Evolutionary conservation across 208 protist species (phyloP), one percentile per base, ranked within the genome.

Genomic region (Phytomonas sp.): DNA sequence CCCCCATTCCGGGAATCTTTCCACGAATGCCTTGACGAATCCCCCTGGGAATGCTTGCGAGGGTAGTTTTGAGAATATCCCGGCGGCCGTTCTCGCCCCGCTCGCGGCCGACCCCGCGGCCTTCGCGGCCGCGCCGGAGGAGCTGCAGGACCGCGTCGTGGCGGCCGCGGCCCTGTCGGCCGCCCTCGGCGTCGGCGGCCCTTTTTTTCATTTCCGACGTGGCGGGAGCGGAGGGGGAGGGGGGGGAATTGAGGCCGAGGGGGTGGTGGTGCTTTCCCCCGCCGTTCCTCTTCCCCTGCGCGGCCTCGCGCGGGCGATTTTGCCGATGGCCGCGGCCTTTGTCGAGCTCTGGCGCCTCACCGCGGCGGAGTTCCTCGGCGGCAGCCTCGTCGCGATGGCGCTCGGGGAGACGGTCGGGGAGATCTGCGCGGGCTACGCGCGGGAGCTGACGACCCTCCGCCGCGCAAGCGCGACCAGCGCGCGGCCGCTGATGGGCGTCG

Each of bases 401-500:
- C 83, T 95, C 12, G 90, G 87, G 30, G 87, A 95, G 76, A 80
- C 82, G 1, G 82, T 95, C 8, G 86, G 83, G 14, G 87, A 95
- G 69, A 79, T 95, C 16, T 87, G 81, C 76, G 89, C 90, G 8
- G 90, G 85, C 77, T 95, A 91, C 70, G 87, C 86, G 0, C 81
- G 88, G 32, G 79, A 95, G 61, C 75, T 95, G 19, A 73, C 87
- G 29, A 85, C 84, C 40, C 78, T 95, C 40, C 75, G 90, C 73
- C 75, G 78, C 12, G 90, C 87, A 83, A 75, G 80, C 23, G 74
- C 80, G 42, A 74, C 74, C 2, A 71, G 76, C 19, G 66, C 84
- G 40, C 89, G 92, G 87, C 90, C 90, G 33, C 72, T 95, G 19
- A 91, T 95, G 87, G 84, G 75, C 11, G 90, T 92, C 26, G 79